Evolutionary conservation across 163 green algal genomes (phyloP), one percentile per base, ranked within the genome.

Genomic region (Coccomyxa subellipsoidea): DNA sequence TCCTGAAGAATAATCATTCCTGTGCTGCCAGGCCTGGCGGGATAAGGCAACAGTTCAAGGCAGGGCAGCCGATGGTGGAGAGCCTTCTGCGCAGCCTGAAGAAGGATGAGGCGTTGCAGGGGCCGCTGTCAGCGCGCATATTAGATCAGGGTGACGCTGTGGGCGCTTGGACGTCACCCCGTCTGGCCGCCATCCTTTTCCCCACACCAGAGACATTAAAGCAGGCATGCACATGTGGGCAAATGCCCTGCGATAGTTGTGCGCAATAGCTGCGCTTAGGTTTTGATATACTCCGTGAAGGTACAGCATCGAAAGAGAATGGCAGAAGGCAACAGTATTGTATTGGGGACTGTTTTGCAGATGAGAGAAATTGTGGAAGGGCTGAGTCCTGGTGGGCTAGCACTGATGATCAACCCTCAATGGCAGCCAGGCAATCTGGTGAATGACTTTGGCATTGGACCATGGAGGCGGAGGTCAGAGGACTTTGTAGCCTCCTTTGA

Each of bases 11-110:
- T n/a, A n/a, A n/a, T n/a, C n/a, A n/a, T 32, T 25, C 29, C 54
- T 34, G 31, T 40, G 79, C 70, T 31, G n/a, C 31, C 84, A 91
- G 91, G 92, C 93, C 94, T 8, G 94, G 94, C 6, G 94, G 94
- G 54, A 92, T 97, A 38, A 81, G 92, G 32, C 93, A 97, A 87
- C 93, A 96, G 83, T 96, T 96, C 85, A 96, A 96, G 80, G 94
- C 93, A 15, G 90, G 89, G 0, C 73, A 86, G 47, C 94, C 94
- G 0, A 89, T 96, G 86, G 88, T 96, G 21, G 94, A 97, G 78
- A 69, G 79, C 77, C 81, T 94, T 38, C 76, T 90, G 37, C 78
- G 88, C 4, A 87, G 87, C 34, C 81, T 88, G 25, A 85, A 84
- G 73, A 35, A 38, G 32, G 36, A 32, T 9, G 37, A 69, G 25